These are phyloP conservation scores for Colletotrichum incanum DNA, from an alignment of 2,329 filamentous ascomycete genomes.

Conservation along the genomic window DNA sequence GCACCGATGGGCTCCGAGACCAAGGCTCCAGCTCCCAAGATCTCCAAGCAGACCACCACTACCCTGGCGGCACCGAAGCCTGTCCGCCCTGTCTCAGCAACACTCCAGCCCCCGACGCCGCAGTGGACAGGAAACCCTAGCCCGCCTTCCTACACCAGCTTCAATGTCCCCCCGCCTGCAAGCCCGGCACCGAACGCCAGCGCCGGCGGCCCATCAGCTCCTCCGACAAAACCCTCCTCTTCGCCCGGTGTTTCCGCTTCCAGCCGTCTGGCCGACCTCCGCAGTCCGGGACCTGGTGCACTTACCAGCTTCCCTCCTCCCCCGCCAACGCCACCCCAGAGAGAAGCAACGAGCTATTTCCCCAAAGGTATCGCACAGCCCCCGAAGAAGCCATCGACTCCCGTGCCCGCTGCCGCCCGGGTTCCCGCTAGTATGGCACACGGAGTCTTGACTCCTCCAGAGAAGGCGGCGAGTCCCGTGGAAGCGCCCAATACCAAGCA, in stretches of 20 bases:
- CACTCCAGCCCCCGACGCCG: slow-evolving; percentile 16
- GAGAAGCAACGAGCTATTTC: slow-evolving; percentile 5
- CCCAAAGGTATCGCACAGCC: neutral
- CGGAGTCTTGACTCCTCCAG: slow-evolving; percentile 7
- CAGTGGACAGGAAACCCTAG: slow-evolving; percentile 26
- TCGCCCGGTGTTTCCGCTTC: neutral
- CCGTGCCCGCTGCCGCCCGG: neutral
- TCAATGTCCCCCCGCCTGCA: slow-evolving; percentile 29
- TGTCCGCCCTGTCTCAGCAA: slow-evolving; percentile 21
- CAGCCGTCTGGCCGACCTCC: slow-evolving; percentile 1
- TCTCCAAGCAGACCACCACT: slow-evolving; percentile 8
- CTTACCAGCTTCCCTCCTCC: slow-evolving; percentile 39
- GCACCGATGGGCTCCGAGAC: neutral
- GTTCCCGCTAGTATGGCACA: neutral
- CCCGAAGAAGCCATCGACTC: slow-evolving; percentile 2
- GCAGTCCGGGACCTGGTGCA: slow-evolving; percentile 32
- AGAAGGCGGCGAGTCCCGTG: neutral
- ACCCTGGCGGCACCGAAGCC: slow-evolving; percentile 35
- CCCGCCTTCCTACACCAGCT: slow-evolving; percentile 36
- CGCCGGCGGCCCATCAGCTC: neutral
- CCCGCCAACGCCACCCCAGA: slow-evolving; percentile 29
- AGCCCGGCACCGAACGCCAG: slow-evolving; percentile 30
- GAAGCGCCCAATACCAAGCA: neutral
- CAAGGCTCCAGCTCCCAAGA: slow-evolving; percentile 15
- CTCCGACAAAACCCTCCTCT: neutral